phyloP scores from a whole-genome alignment of 371 early-diverging fungal genomes.

The Apophysomyces sp. region DNA sequence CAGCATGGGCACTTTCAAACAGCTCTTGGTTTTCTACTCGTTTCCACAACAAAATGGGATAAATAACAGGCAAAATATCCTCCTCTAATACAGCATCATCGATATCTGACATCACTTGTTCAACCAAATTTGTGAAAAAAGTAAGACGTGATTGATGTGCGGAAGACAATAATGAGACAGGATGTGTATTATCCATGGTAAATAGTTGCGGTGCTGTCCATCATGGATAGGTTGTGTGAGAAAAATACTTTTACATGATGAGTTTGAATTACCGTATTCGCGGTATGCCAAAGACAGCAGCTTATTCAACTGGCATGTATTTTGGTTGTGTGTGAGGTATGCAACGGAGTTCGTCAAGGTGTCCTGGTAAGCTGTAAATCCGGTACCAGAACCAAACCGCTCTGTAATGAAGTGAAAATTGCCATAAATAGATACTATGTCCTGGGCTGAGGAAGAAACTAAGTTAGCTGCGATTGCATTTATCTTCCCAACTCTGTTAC shows the following conservation, averaged over 20 bases:
- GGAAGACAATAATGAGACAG: slow-evolving; percentile 29
- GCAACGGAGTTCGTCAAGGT: slow-evolving; percentile 45
- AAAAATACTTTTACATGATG: background rate
- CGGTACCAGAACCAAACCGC: slow-evolving; percentile 32
- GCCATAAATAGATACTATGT: slow-evolving; percentile 33
- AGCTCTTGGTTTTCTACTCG: slow-evolving; percentile 45
- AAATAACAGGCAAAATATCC: slow-evolving; percentile 54
- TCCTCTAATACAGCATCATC: slow-evolving; percentile 49
- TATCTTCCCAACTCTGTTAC: slow-evolving; percentile 5
- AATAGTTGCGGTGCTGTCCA: slow-evolving; percentile 16
- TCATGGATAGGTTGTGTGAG: background rate
- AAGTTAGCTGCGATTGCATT: background rate
- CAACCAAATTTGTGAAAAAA: slow-evolving; percentile 55
- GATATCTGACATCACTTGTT: slow-evolving; percentile 47
- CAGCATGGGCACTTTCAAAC: slow-evolving; percentile 66
- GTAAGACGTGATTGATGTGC: slow-evolving; percentile 44
- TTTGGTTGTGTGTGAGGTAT: slow-evolving; percentile 31
- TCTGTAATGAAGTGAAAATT: slow-evolving; percentile 46
- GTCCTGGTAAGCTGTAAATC: slow-evolving; percentile 48
- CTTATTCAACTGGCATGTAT: slow-evolving; percentile 34
- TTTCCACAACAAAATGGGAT: slow-evolving; percentile 54
- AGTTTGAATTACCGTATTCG: slow-evolving; percentile 34
- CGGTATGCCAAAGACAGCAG: slow-evolving; percentile 31
- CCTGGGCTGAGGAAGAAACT: slow-evolving; percentile 24
- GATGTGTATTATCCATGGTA: slow-evolving; percentile 11